These are phyloP conservation scores for Elasticomyces elasticus DNA, from an alignment of 495 filamentous ascomycete genomes.

Conservation along the genomic window DNA sequence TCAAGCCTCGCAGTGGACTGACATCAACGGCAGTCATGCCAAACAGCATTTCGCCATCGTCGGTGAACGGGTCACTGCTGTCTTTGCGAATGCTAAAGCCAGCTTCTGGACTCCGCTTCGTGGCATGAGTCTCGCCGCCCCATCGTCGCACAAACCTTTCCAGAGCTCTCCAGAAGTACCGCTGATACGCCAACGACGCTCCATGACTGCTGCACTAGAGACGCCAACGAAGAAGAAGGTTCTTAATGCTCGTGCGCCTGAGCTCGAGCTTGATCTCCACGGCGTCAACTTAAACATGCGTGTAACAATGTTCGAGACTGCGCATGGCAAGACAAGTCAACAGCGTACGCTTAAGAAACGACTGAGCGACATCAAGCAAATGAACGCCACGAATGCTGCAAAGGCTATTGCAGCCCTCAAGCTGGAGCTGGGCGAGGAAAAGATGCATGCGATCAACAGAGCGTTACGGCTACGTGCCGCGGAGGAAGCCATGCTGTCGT, in stretches of 20 bases:
- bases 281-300: slow-evolving; percentile 2
- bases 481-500: neutral
- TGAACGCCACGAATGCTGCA: slow-evolving; percentile 8
- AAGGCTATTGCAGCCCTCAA: slow-evolving; percentile 1
- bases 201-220: neutral
- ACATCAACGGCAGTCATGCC: no score
- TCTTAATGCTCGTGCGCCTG: neutral
- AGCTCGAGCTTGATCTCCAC: slow-evolving; percentile 9
- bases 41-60: no score
- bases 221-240: slow-evolving; percentile 5
- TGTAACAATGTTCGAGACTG: slow-evolving; percentile 6
- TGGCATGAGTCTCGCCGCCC: neutral
- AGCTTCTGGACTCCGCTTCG: neutral
- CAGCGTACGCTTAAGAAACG: slow-evolving; percentile 10
- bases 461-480: neutral
- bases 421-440: neutral
- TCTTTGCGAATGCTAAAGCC: no score
- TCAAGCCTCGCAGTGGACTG: neutral
- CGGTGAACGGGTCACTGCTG: no score
- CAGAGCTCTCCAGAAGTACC: slow-evolving; percentile 1
- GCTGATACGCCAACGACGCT: neutral
- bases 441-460: neutral
- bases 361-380: slow-evolving; percentile 10
- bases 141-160: neutral
- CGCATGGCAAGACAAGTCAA: neutral